phyloP scores from a whole-genome alignment of 352 stramenopile genomes.

The Phytophthora sp. region DNA sequence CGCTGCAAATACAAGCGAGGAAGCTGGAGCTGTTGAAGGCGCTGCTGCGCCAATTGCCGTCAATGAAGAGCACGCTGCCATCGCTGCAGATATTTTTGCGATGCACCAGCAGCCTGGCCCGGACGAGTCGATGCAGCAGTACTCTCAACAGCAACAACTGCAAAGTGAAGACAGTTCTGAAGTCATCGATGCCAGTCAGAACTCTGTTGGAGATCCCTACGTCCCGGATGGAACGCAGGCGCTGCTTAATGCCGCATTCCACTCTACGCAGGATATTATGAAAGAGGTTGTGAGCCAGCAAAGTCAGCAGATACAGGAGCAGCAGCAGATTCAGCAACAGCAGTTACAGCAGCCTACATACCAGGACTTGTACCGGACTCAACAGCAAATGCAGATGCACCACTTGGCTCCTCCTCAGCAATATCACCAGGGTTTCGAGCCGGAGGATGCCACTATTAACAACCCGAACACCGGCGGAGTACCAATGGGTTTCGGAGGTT shows the following conservation, averaged over 20 bases:
- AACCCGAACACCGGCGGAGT: conserved; percentile 31
- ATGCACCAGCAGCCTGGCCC: conserved; percentile 44
- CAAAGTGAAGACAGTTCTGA: conserved; percentile 19
- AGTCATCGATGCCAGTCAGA: conserved; percentile 21
- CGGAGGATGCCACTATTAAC: conserved; percentile 52
- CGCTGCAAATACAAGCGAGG: conserved; percentile 20
- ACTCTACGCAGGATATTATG: conserved; percentile 81
- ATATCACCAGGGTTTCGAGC: conserved; percentile 66
- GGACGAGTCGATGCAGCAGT: conserved; percentile 29
- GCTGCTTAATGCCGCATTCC: conserved; percentile 70
- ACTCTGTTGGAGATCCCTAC: conserved; percentile 36
- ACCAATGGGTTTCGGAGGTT: conserved; percentile 42
- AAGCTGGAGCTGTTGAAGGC: conserved; percentile 17
- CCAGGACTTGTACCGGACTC: conserved; percentile 44
- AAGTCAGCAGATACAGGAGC: conserved; percentile 43
- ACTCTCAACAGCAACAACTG: conserved; percentile 30
- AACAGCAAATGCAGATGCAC: conserved; percentile 47
- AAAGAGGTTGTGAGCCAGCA: conserved; percentile 66
- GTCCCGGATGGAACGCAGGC: conserved; percentile 67
- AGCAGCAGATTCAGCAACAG: conserved; percentile 46
- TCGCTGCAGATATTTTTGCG: conserved; percentile 44
- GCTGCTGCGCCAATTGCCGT: conserved; percentile 11
- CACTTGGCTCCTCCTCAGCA: conserved; percentile 40
- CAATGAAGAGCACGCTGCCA: conserved; percentile 44
- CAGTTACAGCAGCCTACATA: conserved; percentile 41